phyloP scores from a whole-genome alignment of 768 basidiomycete species.

The Ramaria sp. region DNA sequence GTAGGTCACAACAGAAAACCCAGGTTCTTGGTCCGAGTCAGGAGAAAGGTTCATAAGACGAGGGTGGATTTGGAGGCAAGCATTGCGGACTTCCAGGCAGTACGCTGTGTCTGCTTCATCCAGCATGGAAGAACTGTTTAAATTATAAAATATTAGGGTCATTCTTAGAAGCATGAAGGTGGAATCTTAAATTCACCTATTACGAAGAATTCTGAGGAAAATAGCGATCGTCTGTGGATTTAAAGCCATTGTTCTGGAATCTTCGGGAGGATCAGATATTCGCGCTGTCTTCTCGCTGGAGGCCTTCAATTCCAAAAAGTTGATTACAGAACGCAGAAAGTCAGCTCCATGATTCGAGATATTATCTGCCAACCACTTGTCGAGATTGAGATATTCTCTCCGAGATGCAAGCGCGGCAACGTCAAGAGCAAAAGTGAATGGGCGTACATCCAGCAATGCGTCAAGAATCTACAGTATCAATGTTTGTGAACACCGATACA shows the following conservation, averaged over 20 bases:
- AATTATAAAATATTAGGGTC: constrained; percentile 6
- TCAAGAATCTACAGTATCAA: constrained; percentile 63
- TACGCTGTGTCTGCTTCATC: constrained; percentile 70
- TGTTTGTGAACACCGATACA: background rate
- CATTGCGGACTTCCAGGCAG: constrained; percentile 85
- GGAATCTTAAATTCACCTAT: constrained; percentile 42
- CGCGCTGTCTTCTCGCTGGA: constrained; percentile 72
- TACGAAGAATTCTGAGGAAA: constrained; percentile 81
- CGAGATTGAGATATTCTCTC: constrained; percentile 87
- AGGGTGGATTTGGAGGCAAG: constrained; percentile 90
- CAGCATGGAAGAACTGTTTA: constrained; percentile 59
- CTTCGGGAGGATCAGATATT: constrained; percentile 66
- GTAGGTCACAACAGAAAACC: constrained; percentile 82
- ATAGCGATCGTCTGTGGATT: constrained; percentile 84
- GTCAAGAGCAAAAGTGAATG: constrained; percentile 85
- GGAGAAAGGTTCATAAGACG: constrained; percentile 91
- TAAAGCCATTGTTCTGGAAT: constrained; percentile 77
- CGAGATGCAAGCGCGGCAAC: constrained; percentile 90
- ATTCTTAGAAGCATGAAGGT: background rate
- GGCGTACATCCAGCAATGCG: constrained; percentile 79
- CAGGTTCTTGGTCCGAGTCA: constrained; percentile 79
- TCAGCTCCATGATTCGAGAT: constrained; percentile 72
- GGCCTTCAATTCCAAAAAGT: constrained; percentile 89
- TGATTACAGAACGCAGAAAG: constrained; percentile 78
- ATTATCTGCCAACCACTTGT: constrained; percentile 92